Evolutionary conservation across 768 basidiomycete genomes (phyloP).

Genomic region (Agrocybe praecox): DNA sequence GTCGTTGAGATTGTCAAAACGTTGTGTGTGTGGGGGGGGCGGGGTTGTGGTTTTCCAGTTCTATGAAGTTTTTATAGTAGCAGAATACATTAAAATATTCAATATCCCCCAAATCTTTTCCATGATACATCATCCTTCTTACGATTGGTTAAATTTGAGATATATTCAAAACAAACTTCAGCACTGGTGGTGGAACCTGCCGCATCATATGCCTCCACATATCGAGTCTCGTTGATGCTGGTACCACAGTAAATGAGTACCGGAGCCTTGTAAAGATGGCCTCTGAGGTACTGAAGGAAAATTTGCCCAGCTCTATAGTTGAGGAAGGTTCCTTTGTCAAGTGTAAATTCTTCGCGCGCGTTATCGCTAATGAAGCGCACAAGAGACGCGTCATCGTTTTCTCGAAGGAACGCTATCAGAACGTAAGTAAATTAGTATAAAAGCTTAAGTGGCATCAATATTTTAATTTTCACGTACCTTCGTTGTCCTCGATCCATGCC

Average conservation of each 20-base stretch:
- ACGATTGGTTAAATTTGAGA: neutral
- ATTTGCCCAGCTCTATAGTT: slow-evolving; percentile 20
- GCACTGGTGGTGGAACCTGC: slow-evolving; percentile 20
- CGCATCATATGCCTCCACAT: slow-evolving; percentile 18
- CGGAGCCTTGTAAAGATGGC: slow-evolving; percentile 19
- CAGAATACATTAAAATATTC: too few species aligned
- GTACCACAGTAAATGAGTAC: slow-evolving; percentile 19
- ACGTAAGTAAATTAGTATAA: neutral
- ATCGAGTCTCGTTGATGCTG: neutral
- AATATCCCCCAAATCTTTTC: too few species aligned
- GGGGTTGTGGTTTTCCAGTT: too few species aligned
- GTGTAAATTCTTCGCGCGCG: slow-evolving; percentile 20
- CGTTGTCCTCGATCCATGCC: slow-evolving; percentile 28
- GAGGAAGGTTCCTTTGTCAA: neutral
- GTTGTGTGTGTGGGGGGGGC: too few species aligned
- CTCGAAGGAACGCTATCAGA: slow-evolving; percentile 24
- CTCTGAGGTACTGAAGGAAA: slow-evolving; percentile 25
- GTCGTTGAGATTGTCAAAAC: too few species aligned
- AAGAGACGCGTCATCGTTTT: slow-evolving; percentile 17
- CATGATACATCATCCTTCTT: slow-evolving; percentile 2
- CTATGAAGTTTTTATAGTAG: too few species aligned
- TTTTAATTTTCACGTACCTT: slow-evolving; percentile 17
- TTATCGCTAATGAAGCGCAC: slow-evolving; percentile 35
- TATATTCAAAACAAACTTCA: slow-evolving; percentile 10
- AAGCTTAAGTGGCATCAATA: neutral